These are phyloP conservation scores for Knufia petricola DNA, from an alignment of 2,329 filamentous ascomycete genomes.

Conservation along the genomic window DNA sequence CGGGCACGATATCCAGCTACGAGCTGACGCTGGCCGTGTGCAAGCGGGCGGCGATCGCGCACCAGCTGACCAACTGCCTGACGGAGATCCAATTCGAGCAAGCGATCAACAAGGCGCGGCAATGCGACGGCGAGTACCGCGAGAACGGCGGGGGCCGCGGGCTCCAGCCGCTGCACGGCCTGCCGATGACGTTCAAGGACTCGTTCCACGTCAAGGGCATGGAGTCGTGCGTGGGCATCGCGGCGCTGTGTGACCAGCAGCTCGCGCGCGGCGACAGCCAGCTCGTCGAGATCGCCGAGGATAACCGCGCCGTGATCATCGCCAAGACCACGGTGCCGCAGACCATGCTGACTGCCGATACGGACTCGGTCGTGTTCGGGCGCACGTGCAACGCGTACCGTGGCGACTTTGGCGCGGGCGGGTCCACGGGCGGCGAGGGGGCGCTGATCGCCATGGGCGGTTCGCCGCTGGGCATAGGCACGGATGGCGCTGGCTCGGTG, in stretches of 20 bases:
- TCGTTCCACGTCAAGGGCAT: constrained; percentile 21
- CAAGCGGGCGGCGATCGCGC: constrained; percentile 30
- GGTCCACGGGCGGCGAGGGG: constrained; percentile 48
- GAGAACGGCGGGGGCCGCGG: background rate
- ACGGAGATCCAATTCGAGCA: constrained; percentile 28
- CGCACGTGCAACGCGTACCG: constrained; percentile 46
- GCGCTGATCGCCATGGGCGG: constrained; percentile 44
- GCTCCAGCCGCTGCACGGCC: constrained; percentile 32
- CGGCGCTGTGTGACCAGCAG: constrained; percentile 21
- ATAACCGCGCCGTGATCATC: constrained; percentile 26
- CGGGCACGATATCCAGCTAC: constrained; percentile 12
- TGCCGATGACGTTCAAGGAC: constrained; percentile 42
- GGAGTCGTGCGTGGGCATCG: constrained; percentile 21
- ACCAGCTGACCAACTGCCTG: constrained; percentile 24
- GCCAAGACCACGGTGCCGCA: constrained; percentile 26
- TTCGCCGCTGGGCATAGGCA: constrained; percentile 45
- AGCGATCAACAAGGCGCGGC: background rate
- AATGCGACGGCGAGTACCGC: constrained; percentile 11
- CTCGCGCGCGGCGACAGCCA: constrained; percentile 20
- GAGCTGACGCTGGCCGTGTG: constrained; percentile 47
- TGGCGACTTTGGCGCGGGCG: constrained; percentile 40
- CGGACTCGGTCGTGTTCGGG: constrained; percentile 24
- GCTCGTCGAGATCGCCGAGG: constrained; percentile 22
- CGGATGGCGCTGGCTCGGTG: constrained; percentile 41
- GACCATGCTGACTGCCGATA: constrained; percentile 25